These are phyloP conservation scores for Lanmaoa rubissima DNA, from an alignment of 768 basidiomycete genomes.

Conservation along the genomic window DNA sequence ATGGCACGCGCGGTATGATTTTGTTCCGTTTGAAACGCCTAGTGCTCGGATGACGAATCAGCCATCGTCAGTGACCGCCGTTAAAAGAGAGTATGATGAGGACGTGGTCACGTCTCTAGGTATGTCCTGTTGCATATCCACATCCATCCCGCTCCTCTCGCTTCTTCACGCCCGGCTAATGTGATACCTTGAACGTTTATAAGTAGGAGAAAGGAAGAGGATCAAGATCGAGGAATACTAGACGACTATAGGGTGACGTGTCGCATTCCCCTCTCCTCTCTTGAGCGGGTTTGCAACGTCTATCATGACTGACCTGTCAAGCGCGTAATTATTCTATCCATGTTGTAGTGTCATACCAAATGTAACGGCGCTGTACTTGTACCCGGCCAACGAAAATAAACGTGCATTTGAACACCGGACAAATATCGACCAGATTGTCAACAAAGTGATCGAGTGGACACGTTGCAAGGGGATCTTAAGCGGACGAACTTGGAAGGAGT, in stretches of 20 bases:
- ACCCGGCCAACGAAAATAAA: neutral
- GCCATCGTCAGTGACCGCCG: neutral
- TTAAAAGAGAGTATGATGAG: constrained; percentile 20
- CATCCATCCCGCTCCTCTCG: too few species aligned
- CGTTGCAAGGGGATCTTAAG: too few species aligned
- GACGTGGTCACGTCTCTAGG: neutral
- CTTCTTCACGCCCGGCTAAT: neutral
- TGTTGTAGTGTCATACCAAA: neutral
- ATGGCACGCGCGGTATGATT: neutral
- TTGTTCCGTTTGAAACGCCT: neutral
- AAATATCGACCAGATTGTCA: too few species aligned
- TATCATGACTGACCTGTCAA: neutral
- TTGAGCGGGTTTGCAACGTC: neutral
- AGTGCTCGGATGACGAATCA: too few species aligned
- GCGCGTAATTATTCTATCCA: neutral
- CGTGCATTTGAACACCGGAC: neutral
- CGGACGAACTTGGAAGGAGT: too few species aligned
- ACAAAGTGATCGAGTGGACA: too few species aligned
- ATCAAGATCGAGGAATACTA: constrained; percentile 20
- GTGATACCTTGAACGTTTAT: neutral
- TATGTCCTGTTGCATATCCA: neutral
- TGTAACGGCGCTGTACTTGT: neutral
- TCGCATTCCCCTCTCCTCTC: neutral
- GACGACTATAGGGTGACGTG: neutral
- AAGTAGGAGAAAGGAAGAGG: constrained; percentile 11